Percentiles rank a stretch among this genome's conserved stretches.
Conservation (phyloP, 306 rosid species). For the Morella rubra region DNA sequence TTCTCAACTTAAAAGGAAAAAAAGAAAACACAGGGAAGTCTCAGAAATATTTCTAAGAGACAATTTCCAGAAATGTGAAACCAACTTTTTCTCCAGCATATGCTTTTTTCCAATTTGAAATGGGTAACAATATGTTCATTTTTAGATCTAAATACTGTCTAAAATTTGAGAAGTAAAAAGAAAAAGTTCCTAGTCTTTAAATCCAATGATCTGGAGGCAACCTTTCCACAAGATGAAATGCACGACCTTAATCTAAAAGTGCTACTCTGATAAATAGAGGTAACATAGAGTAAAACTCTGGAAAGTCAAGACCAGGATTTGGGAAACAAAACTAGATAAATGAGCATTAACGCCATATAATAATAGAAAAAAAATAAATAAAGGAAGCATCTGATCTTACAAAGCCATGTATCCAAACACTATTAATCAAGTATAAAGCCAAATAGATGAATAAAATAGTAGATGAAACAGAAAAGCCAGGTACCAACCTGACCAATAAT, state of each 20-base stretch:
- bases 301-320: neutral
- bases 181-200: neutral
- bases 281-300: neutral
- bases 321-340: conserved; percentile 1
- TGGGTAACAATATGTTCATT: neutral
- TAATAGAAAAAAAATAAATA: no score
- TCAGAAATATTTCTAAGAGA: neutral
- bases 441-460: no score
- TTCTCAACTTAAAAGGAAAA: no score
- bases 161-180: neutral
- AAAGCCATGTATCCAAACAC: neutral
- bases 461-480: conserved; percentile 1
- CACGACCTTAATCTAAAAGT: conserved; percentile 17
- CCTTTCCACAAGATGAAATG: neutral
- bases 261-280: neutral
- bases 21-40: neutral
- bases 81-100: neutral
- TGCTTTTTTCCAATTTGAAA: neutral
- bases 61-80: neutral
- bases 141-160: neutral
- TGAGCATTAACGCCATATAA: no score
- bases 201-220: neutral
- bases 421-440: no score
- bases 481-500: conserved; percentile 58
- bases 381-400: no score